A percentile compares a stretch with the other conserved stretches of the same genome.
Evolutionary conservation across 2,329 filamentous ascomycete species (phyloP).

Genomic region (Tolypocladium pustulatum): DNA sequence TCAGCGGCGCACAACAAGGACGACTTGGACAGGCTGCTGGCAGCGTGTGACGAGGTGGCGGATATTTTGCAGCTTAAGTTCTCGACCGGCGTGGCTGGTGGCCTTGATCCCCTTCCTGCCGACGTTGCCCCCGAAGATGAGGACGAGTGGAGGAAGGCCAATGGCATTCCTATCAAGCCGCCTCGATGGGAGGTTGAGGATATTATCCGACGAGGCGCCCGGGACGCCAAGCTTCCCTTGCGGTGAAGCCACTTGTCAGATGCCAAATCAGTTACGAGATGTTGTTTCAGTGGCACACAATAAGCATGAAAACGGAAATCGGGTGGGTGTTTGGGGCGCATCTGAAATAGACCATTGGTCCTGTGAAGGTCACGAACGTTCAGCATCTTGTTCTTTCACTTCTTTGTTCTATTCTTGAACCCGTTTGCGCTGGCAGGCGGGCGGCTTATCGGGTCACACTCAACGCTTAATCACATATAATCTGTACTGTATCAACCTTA

Average conservation of each 20-base stretch:
- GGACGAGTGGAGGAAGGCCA: constrained; percentile 51
- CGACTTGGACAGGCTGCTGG: constrained; percentile 80
- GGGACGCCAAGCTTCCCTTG: constrained; percentile 64
- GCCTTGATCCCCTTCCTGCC: constrained; percentile 64
- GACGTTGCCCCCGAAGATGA: constrained; percentile 64
- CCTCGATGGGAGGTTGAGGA: constrained; percentile 82
- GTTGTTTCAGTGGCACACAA: constrained; percentile 9
- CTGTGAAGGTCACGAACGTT: constrained; percentile 1
- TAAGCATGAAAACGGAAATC: constrained; percentile 4
- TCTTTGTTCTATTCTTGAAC: background rate
- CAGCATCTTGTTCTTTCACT: background rate
- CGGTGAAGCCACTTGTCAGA: constrained; percentile 33
- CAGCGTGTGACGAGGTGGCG: constrained; percentile 86
- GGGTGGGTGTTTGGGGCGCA: constrained; percentile 10
- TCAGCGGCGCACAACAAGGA: constrained; percentile 97
- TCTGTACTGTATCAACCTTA: background rate
- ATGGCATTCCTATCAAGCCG: constrained; percentile 57
- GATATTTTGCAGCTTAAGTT: constrained; percentile 92
- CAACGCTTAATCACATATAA: background rate
- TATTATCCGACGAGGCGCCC: constrained; percentile 62
- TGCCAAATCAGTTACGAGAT: constrained; percentile 5
- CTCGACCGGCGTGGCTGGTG: constrained; percentile 89
- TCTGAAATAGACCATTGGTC: constrained; percentile 5
- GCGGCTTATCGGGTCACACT: background rate
- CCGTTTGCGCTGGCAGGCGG: background rate